Evolutionary conservation across 441 rosid species (phyloP).

Genomic region (Arabidopsis lyrata): DNA sequence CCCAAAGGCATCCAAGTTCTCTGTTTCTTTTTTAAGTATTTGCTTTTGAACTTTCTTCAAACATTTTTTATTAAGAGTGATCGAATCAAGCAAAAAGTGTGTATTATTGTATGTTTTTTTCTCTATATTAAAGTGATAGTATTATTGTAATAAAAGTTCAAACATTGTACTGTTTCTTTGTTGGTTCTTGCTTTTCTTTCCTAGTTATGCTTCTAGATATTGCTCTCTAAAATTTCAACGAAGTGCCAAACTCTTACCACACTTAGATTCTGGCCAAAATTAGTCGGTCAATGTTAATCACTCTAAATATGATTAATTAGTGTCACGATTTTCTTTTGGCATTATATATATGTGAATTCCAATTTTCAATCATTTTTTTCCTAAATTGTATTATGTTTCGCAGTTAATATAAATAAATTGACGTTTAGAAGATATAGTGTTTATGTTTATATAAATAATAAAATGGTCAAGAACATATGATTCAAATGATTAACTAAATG

Average conservation of each 20-base stretch:
- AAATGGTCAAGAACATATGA: neutral
- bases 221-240: slow-evolving; percentile 29
- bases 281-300: slow-evolving; percentile 1
- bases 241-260: slow-evolving; percentile 39
- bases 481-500: neutral
- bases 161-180: slow-evolving; percentile 15
- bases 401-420: slow-evolving; percentile 5
- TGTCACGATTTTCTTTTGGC: neutral
- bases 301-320: neutral
- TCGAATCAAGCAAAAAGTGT: slow-evolving; percentile 38
- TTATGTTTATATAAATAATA: neutral
- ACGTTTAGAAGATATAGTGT: neutral
- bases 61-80: slow-evolving; percentile 22
- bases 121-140: neutral
- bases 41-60: slow-evolving; percentile 25
- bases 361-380: neutral
- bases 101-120: slow-evolving; percentile 33
- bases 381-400: neutral
- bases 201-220: slow-evolving; percentile 25
- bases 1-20: slow-evolving; percentile 40
- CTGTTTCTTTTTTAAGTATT: slow-evolving; percentile 30
- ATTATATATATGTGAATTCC: neutral
- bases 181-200: slow-evolving; percentile 25
- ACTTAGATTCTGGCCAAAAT: slow-evolving; percentile 1
- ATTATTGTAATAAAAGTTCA: slow-evolving; percentile 16